Evolutionary conservation across 106 monocot species (phyloP).

Genomic region (Triglochin maritima): DNA sequence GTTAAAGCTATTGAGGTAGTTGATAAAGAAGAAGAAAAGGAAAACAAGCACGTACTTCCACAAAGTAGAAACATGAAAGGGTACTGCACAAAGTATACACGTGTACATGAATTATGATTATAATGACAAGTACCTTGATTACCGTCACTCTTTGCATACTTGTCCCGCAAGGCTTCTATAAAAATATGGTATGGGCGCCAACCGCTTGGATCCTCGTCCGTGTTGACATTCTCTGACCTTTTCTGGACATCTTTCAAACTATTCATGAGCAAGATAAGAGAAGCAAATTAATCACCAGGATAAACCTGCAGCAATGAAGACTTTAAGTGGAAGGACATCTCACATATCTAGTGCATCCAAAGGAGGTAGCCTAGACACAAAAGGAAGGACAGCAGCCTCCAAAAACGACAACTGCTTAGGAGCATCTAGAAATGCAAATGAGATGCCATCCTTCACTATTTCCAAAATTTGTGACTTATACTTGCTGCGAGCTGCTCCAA

Average conservation of each 20-base stretch:
- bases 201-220: slow-evolving; percentile 64
- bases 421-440: slow-evolving; percentile 67
- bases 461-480: slow-evolving; percentile 61
- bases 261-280: slow-evolving; percentile 6
- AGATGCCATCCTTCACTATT: slow-evolving; percentile 69
- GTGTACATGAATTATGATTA: too few relatives aligned
- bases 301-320: background rate
- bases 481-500: slow-evolving; percentile 72
- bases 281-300: background rate
- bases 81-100: background rate
- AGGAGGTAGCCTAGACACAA: slow-evolving; percentile 62
- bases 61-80: background rate
- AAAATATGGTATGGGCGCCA: slow-evolving; percentile 76
- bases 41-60: background rate
- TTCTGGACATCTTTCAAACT: slow-evolving; percentile 75
- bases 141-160: slow-evolving; percentile 61
- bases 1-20: too few relatives aligned
- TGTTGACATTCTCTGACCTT: slow-evolving; percentile 59
- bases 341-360: slow-evolving; percentile 67
- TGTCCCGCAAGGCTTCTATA: slow-evolving; percentile 58
- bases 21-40: background rate
- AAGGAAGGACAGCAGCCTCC: slow-evolving; percentile 72
- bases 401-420: slow-evolving; percentile 72
- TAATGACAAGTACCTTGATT: slow-evolving; percentile 80
- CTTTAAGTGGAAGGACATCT: slow-evolving; percentile 6